Conservation (phyloP, 306 rosid species). For the Neltuma alba region DNA sequence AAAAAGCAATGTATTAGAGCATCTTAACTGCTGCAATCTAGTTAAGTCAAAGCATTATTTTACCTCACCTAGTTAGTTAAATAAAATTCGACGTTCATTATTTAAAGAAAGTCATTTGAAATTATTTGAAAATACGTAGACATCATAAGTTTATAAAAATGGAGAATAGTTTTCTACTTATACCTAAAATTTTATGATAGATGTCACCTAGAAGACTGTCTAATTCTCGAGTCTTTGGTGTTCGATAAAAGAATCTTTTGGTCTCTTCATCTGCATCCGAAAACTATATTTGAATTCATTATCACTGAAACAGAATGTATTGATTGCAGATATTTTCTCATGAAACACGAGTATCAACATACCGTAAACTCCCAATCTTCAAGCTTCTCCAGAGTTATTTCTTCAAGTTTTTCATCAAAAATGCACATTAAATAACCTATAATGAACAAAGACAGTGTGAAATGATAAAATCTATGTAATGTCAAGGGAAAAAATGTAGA, state of each 20-base stretch:
- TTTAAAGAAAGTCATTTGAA: neutral
- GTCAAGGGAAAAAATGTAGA: neutral
- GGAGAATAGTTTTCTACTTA: constrained; percentile 16
- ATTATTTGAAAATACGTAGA: neutral
- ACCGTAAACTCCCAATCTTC: constrained; percentile 81
- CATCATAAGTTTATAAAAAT: neutral
- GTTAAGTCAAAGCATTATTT: neutral
- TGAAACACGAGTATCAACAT: constrained; percentile 45
- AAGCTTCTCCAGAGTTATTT: constrained; percentile 62
- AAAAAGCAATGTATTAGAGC: too few species aligned
- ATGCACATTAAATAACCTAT: constrained; percentile 92
- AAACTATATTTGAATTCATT: constrained; percentile 60
- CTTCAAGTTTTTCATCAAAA: constrained; percentile 78
- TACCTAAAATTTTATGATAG: constrained; percentile 94
- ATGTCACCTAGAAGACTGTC: constrained; percentile 90
- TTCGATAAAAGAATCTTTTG: constrained; percentile 78
- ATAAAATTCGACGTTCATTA: neutral
- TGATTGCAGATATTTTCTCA: constrained; percentile 21
- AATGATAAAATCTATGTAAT: constrained; percentile 18
- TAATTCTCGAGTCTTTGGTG: constrained; percentile 88
- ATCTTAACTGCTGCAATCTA: too few species aligned
- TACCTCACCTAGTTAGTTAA: neutral
- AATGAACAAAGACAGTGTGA: constrained; percentile 29
- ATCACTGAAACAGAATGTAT: constrained; percentile 31
- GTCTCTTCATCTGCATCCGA: constrained; percentile 87